A percentile compares a stretch with the other conserved stretches of the same genome.
These are phyloP conservation scores for Euptelea pleiosperma DNA, from an alignment of 164 flowering plant genomes.

Conservation along the genomic window DNA sequence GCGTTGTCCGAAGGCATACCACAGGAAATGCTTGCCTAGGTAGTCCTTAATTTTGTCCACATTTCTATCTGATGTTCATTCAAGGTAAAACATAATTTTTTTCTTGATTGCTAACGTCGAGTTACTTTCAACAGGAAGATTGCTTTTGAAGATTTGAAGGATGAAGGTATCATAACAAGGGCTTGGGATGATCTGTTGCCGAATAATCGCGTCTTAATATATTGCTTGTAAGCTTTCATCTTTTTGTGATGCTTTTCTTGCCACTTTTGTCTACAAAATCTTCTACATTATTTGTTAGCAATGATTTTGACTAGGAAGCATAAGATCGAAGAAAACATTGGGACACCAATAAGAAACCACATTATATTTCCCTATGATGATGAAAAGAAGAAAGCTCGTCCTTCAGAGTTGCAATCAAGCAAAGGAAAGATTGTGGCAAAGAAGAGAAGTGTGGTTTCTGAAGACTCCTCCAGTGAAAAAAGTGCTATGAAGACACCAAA, in stretches of 20 bases:
- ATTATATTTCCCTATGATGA: conserved; percentile 40
- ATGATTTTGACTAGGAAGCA: conserved; percentile 48
- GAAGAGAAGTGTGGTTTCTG: conserved; percentile 20
- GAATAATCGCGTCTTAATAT: conserved; percentile 59
- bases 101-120: background rate
- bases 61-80: no score
- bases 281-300: background rate
- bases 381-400: conserved; percentile 18
- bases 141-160: conserved; percentile 34
- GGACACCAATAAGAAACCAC: conserved; percentile 60
- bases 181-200: conserved; percentile 79
- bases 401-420: conserved; percentile 9
- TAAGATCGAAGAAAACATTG: conserved; percentile 36
- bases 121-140: conserved; percentile 41
- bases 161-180: conserved; percentile 36
- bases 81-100: no score
- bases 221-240: conserved; percentile 63
- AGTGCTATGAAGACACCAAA: conserved; percentile 16
- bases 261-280: background rate
- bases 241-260: conserved; percentile 1
- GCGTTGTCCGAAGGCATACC: conserved; percentile 87
- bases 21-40: conserved; percentile 87
- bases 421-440: conserved; percentile 18
- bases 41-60: no score
- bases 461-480: conserved; percentile 20